Evolutionary conservation across 257 asterid genomes (phyloP).

Genomic region (Eustoma russellianum): DNA sequence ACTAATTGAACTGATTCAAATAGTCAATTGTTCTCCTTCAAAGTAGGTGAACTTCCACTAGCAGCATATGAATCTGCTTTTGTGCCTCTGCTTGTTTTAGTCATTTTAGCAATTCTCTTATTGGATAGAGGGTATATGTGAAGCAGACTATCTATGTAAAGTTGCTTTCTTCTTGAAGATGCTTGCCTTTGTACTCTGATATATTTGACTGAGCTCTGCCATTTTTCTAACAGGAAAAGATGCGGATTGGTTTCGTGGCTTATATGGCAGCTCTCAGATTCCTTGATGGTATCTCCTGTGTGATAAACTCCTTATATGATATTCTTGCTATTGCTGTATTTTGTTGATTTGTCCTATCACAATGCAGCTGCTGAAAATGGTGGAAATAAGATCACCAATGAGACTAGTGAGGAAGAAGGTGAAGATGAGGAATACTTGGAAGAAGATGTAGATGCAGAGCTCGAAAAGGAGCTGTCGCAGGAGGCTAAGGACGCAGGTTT

Average conservation of each 20-base stretch:
- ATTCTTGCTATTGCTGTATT: background rate
- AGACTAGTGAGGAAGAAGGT: background rate
- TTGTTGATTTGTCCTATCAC: slow-evolving; percentile 10
- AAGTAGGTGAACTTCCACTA: too few relatives aligned
- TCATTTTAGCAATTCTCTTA: too few relatives aligned
- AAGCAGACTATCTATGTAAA: too few relatives aligned
- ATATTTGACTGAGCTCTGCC: too few relatives aligned
- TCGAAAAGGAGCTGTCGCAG: slow-evolving; percentile 51
- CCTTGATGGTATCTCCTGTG: slow-evolving; percentile 49
- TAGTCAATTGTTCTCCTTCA: too few relatives aligned
- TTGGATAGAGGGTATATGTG: too few relatives aligned
- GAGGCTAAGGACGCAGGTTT: slow-evolving; percentile 73
- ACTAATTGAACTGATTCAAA: too few relatives aligned
- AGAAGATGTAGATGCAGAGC: slow-evolving; percentile 31
- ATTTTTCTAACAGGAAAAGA: slow-evolving; percentile 48
- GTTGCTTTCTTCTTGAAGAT: too few relatives aligned
- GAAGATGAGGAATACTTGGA: slow-evolving; percentile 18
- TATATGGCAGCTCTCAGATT: slow-evolving; percentile 83
- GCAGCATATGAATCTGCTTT: too few relatives aligned
- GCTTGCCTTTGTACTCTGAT: too few relatives aligned
- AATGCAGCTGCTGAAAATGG: slow-evolving; percentile 33
- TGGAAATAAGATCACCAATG: slow-evolving; percentile 1
- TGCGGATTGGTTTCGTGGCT: slow-evolving; percentile 64
- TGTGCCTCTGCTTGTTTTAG: too few relatives aligned
- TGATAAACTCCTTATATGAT: background rate